Conservation (phyloP, 2,329 filamentous ascomycete species). For the Fusarium neocosmosporiellum region DNA sequence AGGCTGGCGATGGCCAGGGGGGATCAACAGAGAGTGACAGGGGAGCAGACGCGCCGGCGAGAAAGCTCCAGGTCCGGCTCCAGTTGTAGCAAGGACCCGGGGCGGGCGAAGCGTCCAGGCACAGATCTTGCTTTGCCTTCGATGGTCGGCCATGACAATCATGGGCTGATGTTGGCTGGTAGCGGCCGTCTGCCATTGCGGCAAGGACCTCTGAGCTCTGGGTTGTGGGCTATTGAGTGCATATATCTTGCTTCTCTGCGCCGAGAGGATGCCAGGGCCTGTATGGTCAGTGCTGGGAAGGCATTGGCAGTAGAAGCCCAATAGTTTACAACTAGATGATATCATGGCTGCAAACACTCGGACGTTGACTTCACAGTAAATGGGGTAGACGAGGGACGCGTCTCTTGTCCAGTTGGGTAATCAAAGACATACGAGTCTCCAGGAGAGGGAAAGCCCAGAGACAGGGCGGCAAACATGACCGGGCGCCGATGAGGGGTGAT, state of each 20-base stretch:
- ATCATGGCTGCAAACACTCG: background rate
- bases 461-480: background rate
- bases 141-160: background rate
- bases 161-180: background rate
- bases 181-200: background rate
- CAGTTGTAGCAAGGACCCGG: conserved; percentile 16
- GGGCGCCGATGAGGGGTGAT: conserved; percentile 17
- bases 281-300: background rate
- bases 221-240: background rate
- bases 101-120: conserved; percentile 5
- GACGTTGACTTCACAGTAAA: background rate
- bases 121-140: background rate
- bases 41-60: background rate
- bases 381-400: background rate
- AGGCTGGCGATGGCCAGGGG: background rate
- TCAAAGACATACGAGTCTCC: background rate
- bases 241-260: background rate
- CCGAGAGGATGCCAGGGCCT: background rate
- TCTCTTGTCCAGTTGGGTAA: background rate
- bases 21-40: conserved; percentile 1
- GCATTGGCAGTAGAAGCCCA: background rate
- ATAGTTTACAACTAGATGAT: background rate
- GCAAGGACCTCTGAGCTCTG: background rate
- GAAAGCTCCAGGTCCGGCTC: conserved; percentile 12
- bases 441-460: conserved; percentile 1